Base-by-base conservation (phyloP, 2,329 filamentous ascomycete genomes). In the Epichloe gansuensis region DNA sequence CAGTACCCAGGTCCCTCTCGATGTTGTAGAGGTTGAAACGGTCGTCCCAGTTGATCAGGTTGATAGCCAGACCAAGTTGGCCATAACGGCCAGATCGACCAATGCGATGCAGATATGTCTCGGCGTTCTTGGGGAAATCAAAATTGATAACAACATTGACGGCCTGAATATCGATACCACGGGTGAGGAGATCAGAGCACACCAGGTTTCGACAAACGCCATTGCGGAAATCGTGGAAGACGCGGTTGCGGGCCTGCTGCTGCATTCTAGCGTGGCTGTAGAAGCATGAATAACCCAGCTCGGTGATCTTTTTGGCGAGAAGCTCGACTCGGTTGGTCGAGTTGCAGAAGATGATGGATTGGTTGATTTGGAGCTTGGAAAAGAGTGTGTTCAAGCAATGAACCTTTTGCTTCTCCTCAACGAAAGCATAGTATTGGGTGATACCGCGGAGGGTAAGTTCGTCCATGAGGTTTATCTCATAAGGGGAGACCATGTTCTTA, bases 91-190 rank as follows among this genome's bases (percentile, higher is more conserved):
- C 93, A 49, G 93, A 98, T 66, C 93, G 88, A 75, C 93, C 93
- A 66, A 98, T 98, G 60, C 93, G 89, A 72, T 98, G 93, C 53
- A 98, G 82, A 66, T 98, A 98, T 0, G 93, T 98, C 72, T 98
- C 93, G 15, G 93, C 94, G 63, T 98, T 98, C 75, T 98, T 98
- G 51, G 93, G 93, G 68, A 98, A 98, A 65, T 98, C 93, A 64
- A 98, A 98, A 74, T 98, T 98, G 80, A 98, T 98, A 66, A 98
- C 93, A 51, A 98, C 93, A 62, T 98, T 98, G 64, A 98, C 93
- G 51, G 93, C 93, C 71, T 98, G 93, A 58, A 98, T 98, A 72
- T 98, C 93, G 64, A 98, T 98, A 82, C 93, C 93, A 71, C 93
- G 90, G 57, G 93, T 98, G 57, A 98, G 80, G 40, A 98, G 77